Evolutionary conservation across 1,284 basidiomycete genomes (phyloP).

Genomic region (Ceratorhiza oryzae-sativae): DNA sequence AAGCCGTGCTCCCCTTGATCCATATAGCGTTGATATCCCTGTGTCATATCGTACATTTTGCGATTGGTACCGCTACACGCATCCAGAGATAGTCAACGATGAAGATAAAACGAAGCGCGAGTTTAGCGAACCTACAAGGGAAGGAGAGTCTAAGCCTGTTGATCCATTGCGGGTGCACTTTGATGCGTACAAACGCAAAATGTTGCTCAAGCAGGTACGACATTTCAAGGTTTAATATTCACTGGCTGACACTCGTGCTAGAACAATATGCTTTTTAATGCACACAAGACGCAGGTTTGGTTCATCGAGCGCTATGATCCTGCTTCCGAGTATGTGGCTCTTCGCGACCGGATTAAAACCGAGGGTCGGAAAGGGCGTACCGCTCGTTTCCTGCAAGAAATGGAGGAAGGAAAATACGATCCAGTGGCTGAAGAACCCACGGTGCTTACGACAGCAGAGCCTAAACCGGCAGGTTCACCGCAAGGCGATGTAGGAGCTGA

Average conservation of each 20-base stretch:
- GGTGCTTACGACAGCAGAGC: conserved; percentile 44
- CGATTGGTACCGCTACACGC: conserved; percentile 86
- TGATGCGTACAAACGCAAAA: conserved; percentile 92
- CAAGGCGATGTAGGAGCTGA: conserved; percentile 46
- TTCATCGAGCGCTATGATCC: conserved; percentile 94
- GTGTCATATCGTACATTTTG: conserved; percentile 84
- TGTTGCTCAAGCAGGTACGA: conserved; percentile 81
- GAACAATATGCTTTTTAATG: conserved; percentile 91
- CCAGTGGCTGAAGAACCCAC: conserved; percentile 55
- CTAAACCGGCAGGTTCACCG: conserved; percentile 14
- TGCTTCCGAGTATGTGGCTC: conserved; percentile 65
- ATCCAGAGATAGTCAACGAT: conserved; percentile 76
- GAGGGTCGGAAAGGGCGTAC: conserved; percentile 81
- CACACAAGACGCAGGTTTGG: conserved; percentile 90
- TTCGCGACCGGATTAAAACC: conserved; percentile 78
- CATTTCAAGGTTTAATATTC: conserved; percentile 32
- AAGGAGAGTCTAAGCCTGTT: conserved; percentile 64
- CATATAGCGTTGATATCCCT: conserved; percentile 81
- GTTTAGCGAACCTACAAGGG: conserved; percentile 67
- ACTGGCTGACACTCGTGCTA: conserved; percentile 57
- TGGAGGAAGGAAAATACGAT: conserved; percentile 85
- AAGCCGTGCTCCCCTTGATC: conserved; percentile 58
- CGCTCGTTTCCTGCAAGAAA: conserved; percentile 74
- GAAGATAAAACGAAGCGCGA: conserved; percentile 85
- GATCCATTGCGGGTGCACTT: conserved; percentile 81